A percentile compares a stretch with the other conserved stretches of the same genome.
Conservation (phyloP, 441 rosid genomes). For the Isatis lusitanica region DNA sequence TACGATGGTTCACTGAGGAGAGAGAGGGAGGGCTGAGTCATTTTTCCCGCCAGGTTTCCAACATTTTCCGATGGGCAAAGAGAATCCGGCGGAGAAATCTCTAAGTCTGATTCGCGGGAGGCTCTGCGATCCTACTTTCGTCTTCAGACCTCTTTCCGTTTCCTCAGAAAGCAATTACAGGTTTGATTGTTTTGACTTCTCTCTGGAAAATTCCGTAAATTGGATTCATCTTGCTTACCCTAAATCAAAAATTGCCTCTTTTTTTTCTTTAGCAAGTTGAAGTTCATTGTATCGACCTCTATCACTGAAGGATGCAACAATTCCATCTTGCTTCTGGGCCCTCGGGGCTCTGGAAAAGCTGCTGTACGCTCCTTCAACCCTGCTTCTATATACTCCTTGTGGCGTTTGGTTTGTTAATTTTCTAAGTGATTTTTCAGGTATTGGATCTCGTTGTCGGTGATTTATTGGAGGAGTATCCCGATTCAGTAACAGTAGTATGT, state of each 20-base stretch:
- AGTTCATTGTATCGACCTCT: slow-evolving; percentile 72
- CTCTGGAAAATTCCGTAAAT: background rate
- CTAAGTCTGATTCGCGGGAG: slow-evolving; percentile 63
- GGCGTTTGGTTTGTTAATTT: background rate
- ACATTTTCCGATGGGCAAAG: slow-evolving; percentile 44
- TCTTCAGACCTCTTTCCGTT: slow-evolving; percentile 60
- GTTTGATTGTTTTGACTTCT: slow-evolving; percentile 35
- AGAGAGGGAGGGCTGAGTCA: background rate
- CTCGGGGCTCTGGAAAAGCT: slow-evolving; percentile 90
- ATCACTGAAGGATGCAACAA: slow-evolving; percentile 86
- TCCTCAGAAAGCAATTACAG: slow-evolving; percentile 84
- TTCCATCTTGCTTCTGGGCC: slow-evolving; percentile 88
- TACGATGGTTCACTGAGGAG: background rate
- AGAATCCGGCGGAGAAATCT: slow-evolving; percentile 52
- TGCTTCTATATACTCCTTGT: background rate
- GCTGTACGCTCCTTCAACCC: slow-evolving; percentile 49
- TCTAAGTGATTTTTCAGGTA: slow-evolving; percentile 45
- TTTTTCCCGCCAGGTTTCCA: slow-evolving; percentile 32
- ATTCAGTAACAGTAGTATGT: slow-evolving; percentile 71
- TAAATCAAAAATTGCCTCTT: background rate
- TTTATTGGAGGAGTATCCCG: slow-evolving; percentile 69
- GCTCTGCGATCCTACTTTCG: slow-evolving; percentile 64
- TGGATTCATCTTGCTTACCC: background rate
- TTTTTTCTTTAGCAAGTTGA: slow-evolving; percentile 59
- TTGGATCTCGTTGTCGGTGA: slow-evolving; percentile 80